Evolutionary conservation across 2,329 filamentous ascomycete species (phyloP).

Genomic region (Botrytis squamosa): DNA sequence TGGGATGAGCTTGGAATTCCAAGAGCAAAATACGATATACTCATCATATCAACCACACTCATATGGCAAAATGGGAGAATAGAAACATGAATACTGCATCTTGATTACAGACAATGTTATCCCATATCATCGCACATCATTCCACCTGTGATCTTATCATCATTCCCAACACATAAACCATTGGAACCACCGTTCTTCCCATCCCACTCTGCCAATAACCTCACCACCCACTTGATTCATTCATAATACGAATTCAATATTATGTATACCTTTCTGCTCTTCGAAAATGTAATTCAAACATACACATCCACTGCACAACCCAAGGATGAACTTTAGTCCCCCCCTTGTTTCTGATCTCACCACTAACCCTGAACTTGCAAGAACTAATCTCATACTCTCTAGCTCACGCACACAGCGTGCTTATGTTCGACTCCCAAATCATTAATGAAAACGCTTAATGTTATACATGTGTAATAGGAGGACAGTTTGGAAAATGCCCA

Average conservation of each 20-base stretch:
- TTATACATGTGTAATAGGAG: background rate
- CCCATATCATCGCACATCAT: background rate
- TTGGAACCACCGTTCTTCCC: background rate
- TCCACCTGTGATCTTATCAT: background rate
- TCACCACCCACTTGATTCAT: background rate
- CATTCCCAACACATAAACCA: background rate
- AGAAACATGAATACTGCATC: background rate
- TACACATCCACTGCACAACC: background rate
- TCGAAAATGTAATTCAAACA: background rate
- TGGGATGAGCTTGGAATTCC: background rate
- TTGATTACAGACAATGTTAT: background rate
- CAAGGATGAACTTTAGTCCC: no score
- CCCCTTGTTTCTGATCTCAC: background rate
- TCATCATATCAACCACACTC: background rate
- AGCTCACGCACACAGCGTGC: background rate
- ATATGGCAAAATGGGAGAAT: background rate
- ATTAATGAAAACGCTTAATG: background rate
- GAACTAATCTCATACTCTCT: background rate
- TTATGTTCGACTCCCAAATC: background rate
- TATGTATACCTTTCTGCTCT: background rate
- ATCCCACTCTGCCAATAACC: background rate
- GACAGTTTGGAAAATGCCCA: background rate
- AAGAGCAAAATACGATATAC: background rate
- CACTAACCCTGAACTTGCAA: background rate
- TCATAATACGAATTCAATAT: background rate